Base-by-base conservation (phyloP, 345 rosid genomes). In the Geranium rotundifolium region DNA sequence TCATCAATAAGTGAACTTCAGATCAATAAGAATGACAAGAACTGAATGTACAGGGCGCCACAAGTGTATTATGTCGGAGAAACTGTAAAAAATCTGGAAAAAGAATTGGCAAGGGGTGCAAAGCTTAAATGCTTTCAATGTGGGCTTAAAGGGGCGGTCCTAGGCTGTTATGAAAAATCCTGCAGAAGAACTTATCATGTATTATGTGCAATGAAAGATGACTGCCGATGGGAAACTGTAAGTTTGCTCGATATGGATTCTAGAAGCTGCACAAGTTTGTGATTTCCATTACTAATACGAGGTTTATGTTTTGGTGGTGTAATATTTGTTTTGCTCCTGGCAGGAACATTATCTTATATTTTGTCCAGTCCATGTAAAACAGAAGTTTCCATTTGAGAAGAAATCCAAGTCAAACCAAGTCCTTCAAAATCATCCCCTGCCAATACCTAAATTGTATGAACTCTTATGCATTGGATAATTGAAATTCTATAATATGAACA, bases 221-320 rank as follows among this genome's bases (percentile, higher is more conserved):
- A 70, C 50, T 89, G 96, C 66, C 86, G 98, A 23, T 92, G 98
- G 98, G 91, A 87, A 62, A 19, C 57, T 73, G 95, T 82, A 79
- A 75, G 84, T 72, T 19, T 20, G 0, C 31, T 52, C 10, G 41
- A 34, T 34, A 4, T 19, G 60, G 34, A 39, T 60, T 63, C 20
- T 16, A 46, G 13, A 61, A 3, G 14, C 13, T 15, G 10, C 7
- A n/a, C 20, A 3, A 17, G 16, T 64, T 17, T 17, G 19, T 54
- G 23, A n/a, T 63, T 5, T 19, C 54, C 17, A 6, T 27, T 49
- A 6, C 29, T 65, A 5, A 23, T 19, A 62, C 31, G 17, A n/a
- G 41, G 4, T 5, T 63, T 65, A 41, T 57, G 18, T 23, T 63
- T 59, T 17, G 18, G n/a, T 23, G 41, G 46, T 13, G 9, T 61